Conservation (phyloP, 441 rosid genomes). For the Gossypium davidsonii region DNA sequence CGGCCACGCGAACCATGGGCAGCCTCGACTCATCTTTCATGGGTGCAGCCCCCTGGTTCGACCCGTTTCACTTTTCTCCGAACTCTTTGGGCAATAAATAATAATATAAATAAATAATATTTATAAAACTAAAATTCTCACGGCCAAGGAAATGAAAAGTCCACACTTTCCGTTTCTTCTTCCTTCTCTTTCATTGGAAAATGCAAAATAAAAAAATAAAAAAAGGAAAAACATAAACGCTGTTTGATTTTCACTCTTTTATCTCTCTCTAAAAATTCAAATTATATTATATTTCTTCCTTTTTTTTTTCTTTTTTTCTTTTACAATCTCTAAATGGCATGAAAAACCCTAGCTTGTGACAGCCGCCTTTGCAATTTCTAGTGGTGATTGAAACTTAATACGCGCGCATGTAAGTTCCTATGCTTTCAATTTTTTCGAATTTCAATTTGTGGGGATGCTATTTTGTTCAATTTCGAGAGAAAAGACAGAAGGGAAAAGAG, state of each 20-base stretch:
- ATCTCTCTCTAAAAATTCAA: not conserved
- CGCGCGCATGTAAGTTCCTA: slow-evolving; percentile 15
- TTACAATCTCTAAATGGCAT: slow-evolving; percentile 13
- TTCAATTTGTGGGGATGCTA: not conserved
- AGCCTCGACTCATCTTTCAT: slow-evolving; percentile 18
- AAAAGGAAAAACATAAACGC: not conserved
- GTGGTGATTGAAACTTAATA: not conserved
- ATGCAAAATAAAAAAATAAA: not conserved
- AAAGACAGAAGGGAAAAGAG: not conserved
- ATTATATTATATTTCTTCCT: not conserved
- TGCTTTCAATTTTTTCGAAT: not conserved
- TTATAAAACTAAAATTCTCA: not conserved
- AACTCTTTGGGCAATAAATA: slow-evolving; percentile 19
- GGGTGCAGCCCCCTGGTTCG: slow-evolving; percentile 9
- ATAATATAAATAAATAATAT: not conserved
- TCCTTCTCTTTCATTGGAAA: slow-evolving; percentile 14
- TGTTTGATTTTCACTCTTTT: not conserved
- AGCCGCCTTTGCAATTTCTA: slow-evolving; percentile 33
- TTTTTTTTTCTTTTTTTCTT: not conserved
- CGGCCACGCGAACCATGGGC: slow-evolving; percentile 12
- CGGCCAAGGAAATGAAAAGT: not conserved
- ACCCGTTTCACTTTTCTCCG: slow-evolving; percentile 16
- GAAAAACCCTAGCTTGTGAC: slow-evolving; percentile 35
- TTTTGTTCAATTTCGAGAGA: not conserved
- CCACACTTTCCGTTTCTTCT: not conserved